phyloP scores from a whole-genome alignment of 768 basidiomycete species.

The Tylopilus cervinicoccineus region DNA sequence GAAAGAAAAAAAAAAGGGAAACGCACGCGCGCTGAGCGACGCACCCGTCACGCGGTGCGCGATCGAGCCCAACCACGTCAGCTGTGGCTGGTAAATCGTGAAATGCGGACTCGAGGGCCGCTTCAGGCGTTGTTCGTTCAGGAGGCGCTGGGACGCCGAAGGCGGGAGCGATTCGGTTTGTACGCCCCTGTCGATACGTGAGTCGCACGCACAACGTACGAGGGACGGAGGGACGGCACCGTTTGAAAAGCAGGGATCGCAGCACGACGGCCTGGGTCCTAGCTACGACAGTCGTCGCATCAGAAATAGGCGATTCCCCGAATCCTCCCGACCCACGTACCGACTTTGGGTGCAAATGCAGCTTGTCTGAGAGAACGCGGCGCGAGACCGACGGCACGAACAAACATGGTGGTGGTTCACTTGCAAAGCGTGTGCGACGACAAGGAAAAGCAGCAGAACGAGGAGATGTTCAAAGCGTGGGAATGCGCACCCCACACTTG shows the following conservation, averaged over 20 bases:
- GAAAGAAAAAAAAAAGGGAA: background rate
- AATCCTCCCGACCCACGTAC: slow-evolving; percentile 17
- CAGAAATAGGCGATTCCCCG: background rate
- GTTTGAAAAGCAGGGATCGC: slow-evolving; percentile 33
- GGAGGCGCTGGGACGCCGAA: slow-evolving; percentile 52
- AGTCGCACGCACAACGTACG: too few relatives aligned
- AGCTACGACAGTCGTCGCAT: slow-evolving; percentile 31
- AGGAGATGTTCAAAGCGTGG: slow-evolving; percentile 13
- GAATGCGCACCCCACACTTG: too few relatives aligned
- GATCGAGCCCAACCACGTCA: slow-evolving; percentile 88
- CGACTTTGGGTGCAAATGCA: slow-evolving; percentile 34
- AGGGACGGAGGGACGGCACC: too few relatives aligned
- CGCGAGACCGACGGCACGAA: slow-evolving; percentile 55
- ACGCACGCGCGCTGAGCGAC: slow-evolving; percentile 56
- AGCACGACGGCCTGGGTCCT: slow-evolving; percentile 39
- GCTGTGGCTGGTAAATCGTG: slow-evolving; percentile 93
- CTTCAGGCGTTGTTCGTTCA: slow-evolving; percentile 83
- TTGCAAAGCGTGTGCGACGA: background rate
- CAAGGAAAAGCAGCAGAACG: background rate
- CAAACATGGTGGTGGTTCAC: slow-evolving; percentile 37
- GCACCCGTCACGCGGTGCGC: slow-evolving; percentile 83
- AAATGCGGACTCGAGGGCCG: slow-evolving; percentile 95
- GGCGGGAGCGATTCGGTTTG: slow-evolving; percentile 66
- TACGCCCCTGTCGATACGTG: slow-evolving; percentile 53
- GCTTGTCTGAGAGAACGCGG: slow-evolving; percentile 52